Base-by-base conservation (phyloP, 371 early-diverging fungal species). In the Mortierella sp. region DNA sequence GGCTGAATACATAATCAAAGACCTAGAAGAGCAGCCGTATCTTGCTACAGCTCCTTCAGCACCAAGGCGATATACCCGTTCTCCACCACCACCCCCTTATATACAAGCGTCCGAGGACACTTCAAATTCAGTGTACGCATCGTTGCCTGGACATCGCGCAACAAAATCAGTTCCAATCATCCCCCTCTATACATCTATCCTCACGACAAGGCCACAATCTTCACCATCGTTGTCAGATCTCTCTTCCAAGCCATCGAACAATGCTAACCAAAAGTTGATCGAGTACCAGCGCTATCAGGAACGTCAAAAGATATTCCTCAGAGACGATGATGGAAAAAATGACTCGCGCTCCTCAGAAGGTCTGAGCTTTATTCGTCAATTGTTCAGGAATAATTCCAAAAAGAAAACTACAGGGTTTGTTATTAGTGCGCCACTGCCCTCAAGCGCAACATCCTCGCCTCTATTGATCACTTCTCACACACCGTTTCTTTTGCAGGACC, bases 241-340 rank as follows among this genome's bases (percentile, higher is more conserved):
- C 12, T 64, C 34, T 7, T 26, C 58, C 35, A 57, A 34, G n/a
- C 9, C 64, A 54, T 12, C 15, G 2, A 47, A 31, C 31, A 55
- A 51, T n/a, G 61, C 42, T 19, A 63, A 43, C 13, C 70, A 64
- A 47, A 64, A 59, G 61, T 35, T 60, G 54, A 54, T 68, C 8
- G 66, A 77, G 66, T 72, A 77, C 29, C 68, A 72, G 10, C 72
- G 57, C 22, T 77, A 77, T 43, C 57, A 68, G 40, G 78, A 77
- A 53, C 72, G 59, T 3, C 72, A 77, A 57, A 77, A 68, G 37
- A 60, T 65, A 61, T 77, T 72, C 58, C 23, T 58, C 0, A 54
- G 56, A 3, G 61, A 69, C 5, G 73, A 78, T 0, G 63, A 66
- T 2, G 26, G 42, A 34, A 64, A 61, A 31, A 62, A 45, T 12